Conservation (phyloP, 2,329 filamentous ascomycete species). For the Fusarium albidum region DNA sequence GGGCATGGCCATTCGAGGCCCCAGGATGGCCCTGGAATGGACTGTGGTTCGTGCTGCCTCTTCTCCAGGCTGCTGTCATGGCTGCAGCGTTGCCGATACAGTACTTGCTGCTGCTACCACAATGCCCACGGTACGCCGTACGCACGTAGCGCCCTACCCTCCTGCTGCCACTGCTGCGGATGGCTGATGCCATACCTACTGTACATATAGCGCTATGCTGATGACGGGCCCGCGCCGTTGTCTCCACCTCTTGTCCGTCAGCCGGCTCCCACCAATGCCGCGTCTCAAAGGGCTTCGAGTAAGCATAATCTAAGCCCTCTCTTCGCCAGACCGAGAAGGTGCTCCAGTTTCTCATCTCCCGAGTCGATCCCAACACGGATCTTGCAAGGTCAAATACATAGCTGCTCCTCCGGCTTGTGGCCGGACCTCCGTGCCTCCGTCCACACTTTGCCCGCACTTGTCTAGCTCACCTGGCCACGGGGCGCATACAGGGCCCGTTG, state of each 20-base stretch:
- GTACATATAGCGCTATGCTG: conserved; percentile 30
- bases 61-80: conserved; percentile 31
- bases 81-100: conserved; percentile 26
- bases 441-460: conserved; percentile 11
- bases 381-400: conserved; percentile 10
- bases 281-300: conserved; percentile 36
- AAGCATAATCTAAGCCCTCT: conserved; percentile 40
- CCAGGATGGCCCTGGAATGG: conserved; percentile 20
- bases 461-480: conserved; percentile 13
- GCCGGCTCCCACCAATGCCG: conserved; percentile 33
- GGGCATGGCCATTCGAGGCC: conserved; percentile 10
- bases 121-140: conserved; percentile 3
- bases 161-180: conserved; percentile 20
- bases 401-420: conserved; percentile 29
- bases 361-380: conserved; percentile 33
- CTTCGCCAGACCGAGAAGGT: conserved; percentile 32
- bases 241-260: conserved; percentile 38
- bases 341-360: conserved; percentile 36
- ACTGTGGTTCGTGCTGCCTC: conserved; percentile 35
- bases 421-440: conserved; percentile 20
- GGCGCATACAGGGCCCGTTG: conserved; percentile 17
- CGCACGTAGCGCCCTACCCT: conserved; percentile 14
- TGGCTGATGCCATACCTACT: conserved; percentile 30
- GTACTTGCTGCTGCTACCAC: conserved; percentile 13
- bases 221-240: conserved; percentile 32